These are phyloP conservation scores for Metarhizium robertsii DNA, from an alignment of 2,329 filamentous ascomycete genomes.

Conservation along the genomic window DNA sequence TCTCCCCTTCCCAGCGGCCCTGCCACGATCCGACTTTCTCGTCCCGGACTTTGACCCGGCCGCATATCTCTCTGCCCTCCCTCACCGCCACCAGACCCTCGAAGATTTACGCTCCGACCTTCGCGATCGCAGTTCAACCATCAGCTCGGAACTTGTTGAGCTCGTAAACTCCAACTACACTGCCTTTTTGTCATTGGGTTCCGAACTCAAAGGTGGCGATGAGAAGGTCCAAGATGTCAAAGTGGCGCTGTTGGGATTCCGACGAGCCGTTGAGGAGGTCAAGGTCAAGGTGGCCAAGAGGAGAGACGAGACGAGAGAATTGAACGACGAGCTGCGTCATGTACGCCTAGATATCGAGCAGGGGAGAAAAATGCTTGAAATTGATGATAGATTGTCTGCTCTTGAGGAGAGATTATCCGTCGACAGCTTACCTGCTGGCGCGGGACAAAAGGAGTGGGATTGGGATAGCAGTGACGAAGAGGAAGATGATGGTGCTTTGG, in stretches of 20 bases:
- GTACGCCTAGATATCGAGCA: conserved; percentile 54
- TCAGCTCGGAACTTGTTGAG: conserved; percentile 82
- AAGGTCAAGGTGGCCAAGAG: conserved; percentile 55
- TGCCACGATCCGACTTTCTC: conserved; percentile 77
- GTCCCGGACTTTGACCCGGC: conserved; percentile 67
- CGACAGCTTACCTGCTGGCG: conserved; percentile 21
- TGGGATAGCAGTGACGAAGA: conserved; percentile 30
- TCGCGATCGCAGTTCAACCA: conserved; percentile 65
- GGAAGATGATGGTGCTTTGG: conserved; percentile 24
- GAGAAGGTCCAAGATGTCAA: conserved; percentile 86
- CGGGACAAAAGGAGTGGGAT: conserved; percentile 12
- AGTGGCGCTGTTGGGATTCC: conserved; percentile 78
- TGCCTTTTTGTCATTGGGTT: conserved; percentile 77
- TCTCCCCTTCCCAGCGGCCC: conserved; percentile 79
- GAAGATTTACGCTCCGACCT: conserved; percentile 86
- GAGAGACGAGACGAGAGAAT: conserved; percentile 49
- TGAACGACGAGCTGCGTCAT: conserved; percentile 58
- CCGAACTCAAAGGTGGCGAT: conserved; percentile 75
- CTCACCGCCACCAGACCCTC: conserved; percentile 87
- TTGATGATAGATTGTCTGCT: conserved; percentile 51
- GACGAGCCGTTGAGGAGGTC: conserved; percentile 70
- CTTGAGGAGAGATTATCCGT: conserved; percentile 57
- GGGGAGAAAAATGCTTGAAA: conserved; percentile 55
- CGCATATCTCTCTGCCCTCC: conserved; percentile 69
- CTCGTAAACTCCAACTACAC: conserved; percentile 94